These are phyloP conservation scores for Penicillium psychrofluorescens DNA, from an alignment of 495 filamentous ascomycete species.

Conservation along the genomic window DNA sequence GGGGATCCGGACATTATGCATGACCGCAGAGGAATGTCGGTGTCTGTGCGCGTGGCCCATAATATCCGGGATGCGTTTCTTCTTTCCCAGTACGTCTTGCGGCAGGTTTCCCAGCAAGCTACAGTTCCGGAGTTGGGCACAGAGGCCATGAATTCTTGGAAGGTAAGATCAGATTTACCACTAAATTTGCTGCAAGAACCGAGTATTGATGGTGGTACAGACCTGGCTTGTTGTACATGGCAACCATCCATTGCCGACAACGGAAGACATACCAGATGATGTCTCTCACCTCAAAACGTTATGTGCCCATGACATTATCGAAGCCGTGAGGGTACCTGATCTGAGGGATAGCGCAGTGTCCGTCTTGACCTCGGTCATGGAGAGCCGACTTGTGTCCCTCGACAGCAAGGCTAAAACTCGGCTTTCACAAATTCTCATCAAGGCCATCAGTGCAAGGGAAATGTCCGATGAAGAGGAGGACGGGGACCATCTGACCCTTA, in stretches of 20 bases:
- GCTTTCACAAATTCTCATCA: constrained; percentile 27
- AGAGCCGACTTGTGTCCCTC: constrained; percentile 16
- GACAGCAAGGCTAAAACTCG: constrained; percentile 9
- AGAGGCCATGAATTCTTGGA: constrained; percentile 31
- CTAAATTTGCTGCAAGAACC: no score
- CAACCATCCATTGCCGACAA: constrained; percentile 6
- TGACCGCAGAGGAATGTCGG: no score
- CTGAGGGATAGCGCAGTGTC: constrained; percentile 18
- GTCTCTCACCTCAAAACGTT: constrained; percentile 19
- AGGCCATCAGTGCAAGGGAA: no score
- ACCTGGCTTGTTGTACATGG: constrained; percentile 16
- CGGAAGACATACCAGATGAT: constrained; percentile 3
- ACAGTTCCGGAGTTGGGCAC: constrained; percentile 15
- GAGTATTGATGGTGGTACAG: neutral
- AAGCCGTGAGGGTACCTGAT: constrained; percentile 13
- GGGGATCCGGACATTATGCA: no score
- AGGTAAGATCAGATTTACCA: constrained; percentile 14
- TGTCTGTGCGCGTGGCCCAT: constrained; percentile 8
- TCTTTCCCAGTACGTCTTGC: constrained; percentile 30
- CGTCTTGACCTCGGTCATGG: constrained; percentile 15
- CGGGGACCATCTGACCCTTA: constrained; percentile 59
- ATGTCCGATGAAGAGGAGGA: constrained; percentile 47
- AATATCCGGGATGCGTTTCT: constrained; percentile 33
- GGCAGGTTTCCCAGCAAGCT: constrained; percentile 22
- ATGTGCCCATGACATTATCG: constrained; percentile 27